Evolutionary conservation across 2,329 filamentous ascomycete genomes (phyloP).

Genomic region (Pestalotiopsis fici): DNA sequence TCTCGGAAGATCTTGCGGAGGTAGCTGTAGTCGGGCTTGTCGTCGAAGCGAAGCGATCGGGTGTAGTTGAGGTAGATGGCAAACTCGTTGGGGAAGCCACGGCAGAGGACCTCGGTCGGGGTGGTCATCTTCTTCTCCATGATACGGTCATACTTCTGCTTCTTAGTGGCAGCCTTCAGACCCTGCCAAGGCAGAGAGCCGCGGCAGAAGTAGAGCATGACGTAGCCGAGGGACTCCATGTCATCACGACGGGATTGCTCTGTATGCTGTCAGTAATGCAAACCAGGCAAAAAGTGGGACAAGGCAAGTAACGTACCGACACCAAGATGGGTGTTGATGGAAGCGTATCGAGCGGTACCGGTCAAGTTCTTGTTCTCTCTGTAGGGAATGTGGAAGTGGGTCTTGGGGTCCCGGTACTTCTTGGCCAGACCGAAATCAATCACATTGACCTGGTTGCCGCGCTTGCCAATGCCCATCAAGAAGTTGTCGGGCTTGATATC

Average conservation of each 20-base stretch:
- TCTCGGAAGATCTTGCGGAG: conserved; percentile 99
- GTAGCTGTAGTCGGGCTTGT: conserved; percentile 99
- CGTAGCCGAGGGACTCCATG: conserved; percentile 98
- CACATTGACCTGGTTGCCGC: conserved; percentile 98
- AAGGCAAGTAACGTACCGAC: conserved; percentile 63
- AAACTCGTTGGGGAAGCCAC: conserved; percentile 98
- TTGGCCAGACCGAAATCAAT: conserved; percentile 99
- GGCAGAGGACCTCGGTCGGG: conserved; percentile 96
- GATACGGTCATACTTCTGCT: conserved; percentile 99
- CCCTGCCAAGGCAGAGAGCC: conserved; percentile 99
- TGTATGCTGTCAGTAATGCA: conserved; percentile 35
- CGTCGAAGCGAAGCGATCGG: conserved; percentile 95
- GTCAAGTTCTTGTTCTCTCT: conserved; percentile 99
- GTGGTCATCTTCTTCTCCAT: conserved; percentile 99
- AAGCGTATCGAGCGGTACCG: conserved; percentile 96
- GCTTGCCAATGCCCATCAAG: conserved; percentile 98
- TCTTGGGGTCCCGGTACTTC: conserved; percentile 99
- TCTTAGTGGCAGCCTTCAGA: conserved; percentile 97
- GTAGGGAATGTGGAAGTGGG: conserved; percentile 99
- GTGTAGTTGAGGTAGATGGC: conserved; percentile 99
- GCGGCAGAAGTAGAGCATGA: conserved; percentile 99
- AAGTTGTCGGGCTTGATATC: conserved; percentile 99
- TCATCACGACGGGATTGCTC: conserved; percentile 99
- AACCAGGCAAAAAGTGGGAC: background rate
- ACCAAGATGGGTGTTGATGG: conserved; percentile 97